Evolutionary conservation across 768 basidiomycete species (phyloP), one percentile per base, ranked within the genome.

Genomic region (Termitomyces sp.): DNA sequence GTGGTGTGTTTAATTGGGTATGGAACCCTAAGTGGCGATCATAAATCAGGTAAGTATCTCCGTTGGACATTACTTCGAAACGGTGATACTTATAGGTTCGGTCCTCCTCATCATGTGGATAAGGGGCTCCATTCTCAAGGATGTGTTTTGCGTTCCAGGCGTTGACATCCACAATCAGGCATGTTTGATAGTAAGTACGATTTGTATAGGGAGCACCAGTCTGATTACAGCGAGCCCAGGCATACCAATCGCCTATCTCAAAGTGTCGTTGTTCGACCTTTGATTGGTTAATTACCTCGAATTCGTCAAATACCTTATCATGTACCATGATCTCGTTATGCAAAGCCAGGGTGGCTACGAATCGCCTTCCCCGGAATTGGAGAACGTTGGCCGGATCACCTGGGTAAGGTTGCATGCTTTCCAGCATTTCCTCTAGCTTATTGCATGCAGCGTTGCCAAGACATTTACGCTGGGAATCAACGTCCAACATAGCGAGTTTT

Each of bases 221-320:
- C 2, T 2, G 1, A 0, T 1, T 1, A 8, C 18, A 2, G 18
- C 39, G 4, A n/a, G 7, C 4, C 6, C 3, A 1, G 3, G 39
- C 18, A n/a, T 41, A 41, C 39, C 39, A 41, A 7, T 41, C 39
- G 2, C 18, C 39, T 4, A 41, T 4, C 1, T 15, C 0, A 6
- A 5, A n/a, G 3, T 41, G 39, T 6, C 1, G 6, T 18, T n/a
- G 12, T 3, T 4, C 39, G 0, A 18, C 7, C 7, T 6, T 4
- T 1, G 18, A 18, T 6, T n/a, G 7, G 18, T 16, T 41, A 8
- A 41, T 6, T 0, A n/a, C 6, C 39, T 41, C 6, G 6, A 18
- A 18, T 41, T 18, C 39, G 7, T 41, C 6, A 8, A 41, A 41
- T 0, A 41, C 39, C 18, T 7, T 41, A n/a, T 41, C 18, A n/a